Evolutionary conservation across 1,139 yeast species (phyloP).

Genomic region (Lodderomyces pseudojiufengensis): DNA sequence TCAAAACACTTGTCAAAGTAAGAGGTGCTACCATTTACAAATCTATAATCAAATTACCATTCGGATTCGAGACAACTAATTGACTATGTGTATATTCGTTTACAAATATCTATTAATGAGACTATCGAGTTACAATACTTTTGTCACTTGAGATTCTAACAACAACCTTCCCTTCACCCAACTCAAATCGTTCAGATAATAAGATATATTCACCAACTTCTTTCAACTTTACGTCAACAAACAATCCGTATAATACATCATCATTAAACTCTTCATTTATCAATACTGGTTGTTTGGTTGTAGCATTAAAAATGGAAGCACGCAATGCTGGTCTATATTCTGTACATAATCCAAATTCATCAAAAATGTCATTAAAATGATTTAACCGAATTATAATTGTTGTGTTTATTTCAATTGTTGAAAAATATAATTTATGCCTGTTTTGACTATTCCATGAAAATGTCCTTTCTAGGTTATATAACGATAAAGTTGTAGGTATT

Average conservation of each 20-base stretch:
- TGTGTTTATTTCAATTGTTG: conserved; percentile 18
- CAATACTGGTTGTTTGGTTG: conserved; percentile 24
- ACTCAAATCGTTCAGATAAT: conserved; percentile 48
- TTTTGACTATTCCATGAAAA: conserved; percentile 39
- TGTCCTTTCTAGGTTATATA: conserved; percentile 23
- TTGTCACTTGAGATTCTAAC: conserved; percentile 36
- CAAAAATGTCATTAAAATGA: conserved; percentile 16
- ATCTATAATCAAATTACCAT: too few relatives aligned
- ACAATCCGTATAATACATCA: conserved; percentile 39
- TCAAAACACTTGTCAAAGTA: too few relatives aligned
- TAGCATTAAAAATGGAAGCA: conserved; percentile 40
- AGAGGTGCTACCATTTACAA: too few relatives aligned
- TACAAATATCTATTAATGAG: too few relatives aligned
- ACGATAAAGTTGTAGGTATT: conserved; percentile 30
- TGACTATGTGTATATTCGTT: too few relatives aligned
- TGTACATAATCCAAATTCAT: conserved; percentile 20
- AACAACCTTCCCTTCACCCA: conserved; percentile 37
- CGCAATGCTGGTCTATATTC: conserved; percentile 40
- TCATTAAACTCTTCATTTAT: conserved; percentile 42
- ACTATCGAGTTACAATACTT: too few relatives aligned
- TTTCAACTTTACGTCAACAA: conserved; percentile 29
- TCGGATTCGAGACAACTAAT: too few relatives aligned
- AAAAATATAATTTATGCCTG: conserved; percentile 32
- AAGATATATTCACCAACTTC: conserved; percentile 33
- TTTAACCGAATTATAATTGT: conserved; percentile 25